These are phyloP conservation scores for Pythium rishiriense DNA, from an alignment of 352 stramenopile genomes.

Conservation along the genomic window DNA sequence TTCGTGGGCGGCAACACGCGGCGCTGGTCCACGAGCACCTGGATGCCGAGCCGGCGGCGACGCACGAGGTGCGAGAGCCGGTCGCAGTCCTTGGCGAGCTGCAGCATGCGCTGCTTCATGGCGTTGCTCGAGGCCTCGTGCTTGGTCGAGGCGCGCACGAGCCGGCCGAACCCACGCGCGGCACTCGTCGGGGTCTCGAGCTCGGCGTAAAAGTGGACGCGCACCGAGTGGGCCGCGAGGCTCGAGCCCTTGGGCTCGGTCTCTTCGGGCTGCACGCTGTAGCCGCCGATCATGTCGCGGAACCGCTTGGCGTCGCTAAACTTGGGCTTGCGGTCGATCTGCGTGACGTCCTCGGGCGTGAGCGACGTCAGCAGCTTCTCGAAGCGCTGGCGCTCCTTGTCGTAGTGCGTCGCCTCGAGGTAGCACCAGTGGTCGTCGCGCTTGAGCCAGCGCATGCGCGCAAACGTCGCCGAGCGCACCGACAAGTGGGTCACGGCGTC, in stretches of 20 bases:
- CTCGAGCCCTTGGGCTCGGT: background rate
- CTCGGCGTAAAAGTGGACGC: constrained; percentile 30
- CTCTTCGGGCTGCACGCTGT: constrained; percentile 12
- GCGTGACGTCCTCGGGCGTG: constrained; percentile 4
- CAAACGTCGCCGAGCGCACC: constrained; percentile 17
- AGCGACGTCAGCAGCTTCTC: constrained; percentile 27
- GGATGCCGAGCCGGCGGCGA: constrained; percentile 56
- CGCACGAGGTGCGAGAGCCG: constrained; percentile 51
- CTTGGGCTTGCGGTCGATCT: background rate
- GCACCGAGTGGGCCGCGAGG: background rate
- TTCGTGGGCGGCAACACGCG: constrained; percentile 45
- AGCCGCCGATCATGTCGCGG: constrained; percentile 15
- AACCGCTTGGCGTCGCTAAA: constrained; percentile 11
- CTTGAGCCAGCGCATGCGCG: constrained; percentile 11
- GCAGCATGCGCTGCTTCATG: constrained; percentile 23
- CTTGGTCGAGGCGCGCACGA: background rate
- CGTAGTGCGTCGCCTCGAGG: constrained; percentile 19
- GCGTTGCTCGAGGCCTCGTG: constrained; percentile 8
- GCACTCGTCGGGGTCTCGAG: background rate
- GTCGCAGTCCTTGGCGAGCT: constrained; percentile 23
- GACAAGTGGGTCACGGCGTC: constrained; percentile 7
- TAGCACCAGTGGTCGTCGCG: constrained; percentile 25
- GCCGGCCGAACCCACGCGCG: background rate
- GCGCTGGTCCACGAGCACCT: constrained; percentile 46
- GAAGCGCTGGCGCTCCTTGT: constrained; percentile 10